Evolutionary conservation across 139 green algal species (phyloP).

Genomic region (Chlorella sp.): DNA sequence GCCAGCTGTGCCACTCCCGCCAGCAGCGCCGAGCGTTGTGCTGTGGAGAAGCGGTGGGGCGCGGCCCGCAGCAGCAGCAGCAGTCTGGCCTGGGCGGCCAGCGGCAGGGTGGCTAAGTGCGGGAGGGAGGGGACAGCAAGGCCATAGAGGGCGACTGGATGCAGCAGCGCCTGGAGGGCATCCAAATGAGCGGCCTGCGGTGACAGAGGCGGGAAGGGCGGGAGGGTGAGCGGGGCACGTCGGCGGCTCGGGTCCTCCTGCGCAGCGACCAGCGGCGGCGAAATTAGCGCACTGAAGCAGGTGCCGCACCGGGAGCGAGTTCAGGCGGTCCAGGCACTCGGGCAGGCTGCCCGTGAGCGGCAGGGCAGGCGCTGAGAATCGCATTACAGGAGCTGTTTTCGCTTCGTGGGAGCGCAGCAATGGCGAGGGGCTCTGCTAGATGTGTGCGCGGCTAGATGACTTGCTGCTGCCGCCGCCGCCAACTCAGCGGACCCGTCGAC

Average conservation of each 20-base stretch:
- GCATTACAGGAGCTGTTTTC: no score
- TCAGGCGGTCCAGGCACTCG: not conserved
- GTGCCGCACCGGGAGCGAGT: not conserved
- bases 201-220: no score
- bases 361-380: not conserved
- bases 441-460: no score
- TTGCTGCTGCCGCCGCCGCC: no score
- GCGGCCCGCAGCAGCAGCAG: conserved; percentile 16
- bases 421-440: no score
- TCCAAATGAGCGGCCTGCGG: not conserved
- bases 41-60: conserved; percentile 8
- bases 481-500: no score
- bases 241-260: not conserved
- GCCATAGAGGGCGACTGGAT: not conserved
- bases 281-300: not conserved
- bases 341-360: not conserved
- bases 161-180: not conserved
- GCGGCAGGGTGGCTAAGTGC: not conserved
- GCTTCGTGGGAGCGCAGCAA: no score
- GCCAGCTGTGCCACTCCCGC: not conserved
- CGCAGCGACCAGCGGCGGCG: no score
- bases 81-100: conserved; percentile 10
- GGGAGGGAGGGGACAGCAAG: not conserved
- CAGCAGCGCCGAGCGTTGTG: not conserved
- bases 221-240: not conserved